Conservation (phyloP, 169 alveolate genomes). For the Plasmodium billcollinsi region DNA sequence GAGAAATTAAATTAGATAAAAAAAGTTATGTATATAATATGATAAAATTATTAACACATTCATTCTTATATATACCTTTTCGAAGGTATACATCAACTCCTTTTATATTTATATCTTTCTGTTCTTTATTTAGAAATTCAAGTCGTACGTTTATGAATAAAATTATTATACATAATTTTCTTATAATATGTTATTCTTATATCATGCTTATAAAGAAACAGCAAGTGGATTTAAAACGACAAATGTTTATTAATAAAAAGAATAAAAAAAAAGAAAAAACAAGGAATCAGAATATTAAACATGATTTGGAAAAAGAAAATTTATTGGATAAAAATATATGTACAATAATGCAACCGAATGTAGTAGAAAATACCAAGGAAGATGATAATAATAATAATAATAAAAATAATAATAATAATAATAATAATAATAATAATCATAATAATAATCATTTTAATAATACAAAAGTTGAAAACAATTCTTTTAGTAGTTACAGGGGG, state of each 20-base stretch:
- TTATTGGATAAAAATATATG: background rate
- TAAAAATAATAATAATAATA: background rate
- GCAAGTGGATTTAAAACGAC: too few species aligned
- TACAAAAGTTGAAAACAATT: background rate
- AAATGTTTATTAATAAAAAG: too few species aligned
- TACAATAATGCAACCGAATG: background rate
- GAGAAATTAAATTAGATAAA: slow-evolving; percentile 23
- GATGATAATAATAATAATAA: background rate
- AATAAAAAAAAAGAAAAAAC: too few species aligned
- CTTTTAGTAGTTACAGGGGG: background rate
- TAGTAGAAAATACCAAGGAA: background rate
- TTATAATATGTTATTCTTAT: slow-evolving; percentile 30
- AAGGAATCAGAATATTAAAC: too few species aligned
- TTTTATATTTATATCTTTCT: slow-evolving; percentile 69
- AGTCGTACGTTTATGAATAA: slow-evolving; percentile 25
- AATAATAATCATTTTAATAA: too few species aligned
- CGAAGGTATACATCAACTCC: slow-evolving; percentile 20
- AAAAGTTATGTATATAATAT: slow-evolving; percentile 26
- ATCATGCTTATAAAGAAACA: background rate
- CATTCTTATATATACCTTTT: slow-evolving; percentile 27
- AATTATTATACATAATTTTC: slow-evolving; percentile 53
- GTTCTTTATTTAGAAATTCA: slow-evolving; percentile 42
- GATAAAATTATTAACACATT: slow-evolving; percentile 48
- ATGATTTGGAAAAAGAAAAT: slow-evolving; percentile 2
- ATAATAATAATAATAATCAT: background rate